Conservation (phyloP, 1,284 basidiomycete species). For the Tylopilus orsonianus region DNA sequence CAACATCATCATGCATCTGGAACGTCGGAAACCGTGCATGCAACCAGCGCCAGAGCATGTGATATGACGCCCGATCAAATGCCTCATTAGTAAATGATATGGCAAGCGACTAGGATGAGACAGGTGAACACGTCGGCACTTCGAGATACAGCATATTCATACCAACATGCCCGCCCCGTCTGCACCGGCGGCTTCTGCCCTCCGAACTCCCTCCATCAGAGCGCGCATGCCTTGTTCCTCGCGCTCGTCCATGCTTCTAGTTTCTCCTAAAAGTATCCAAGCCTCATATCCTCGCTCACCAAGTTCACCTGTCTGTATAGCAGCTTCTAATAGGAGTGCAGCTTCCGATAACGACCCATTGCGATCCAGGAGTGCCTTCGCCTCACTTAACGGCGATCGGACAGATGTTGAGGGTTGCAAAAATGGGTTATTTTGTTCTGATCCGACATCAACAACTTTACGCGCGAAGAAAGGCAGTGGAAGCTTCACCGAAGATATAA, state of each 20-base stretch:
- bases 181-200: constrained; percentile 61
- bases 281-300: constrained; percentile 84
- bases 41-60: constrained; percentile 89
- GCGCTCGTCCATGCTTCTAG: constrained; percentile 95
- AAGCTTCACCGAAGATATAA: constrained; percentile 72
- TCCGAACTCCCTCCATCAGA: constrained; percentile 64
- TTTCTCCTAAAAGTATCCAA: constrained; percentile 93
- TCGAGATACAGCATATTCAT: constrained; percentile 31
- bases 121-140: constrained; percentile 1
- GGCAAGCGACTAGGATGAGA: constrained; percentile 76
- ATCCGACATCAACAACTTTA: constrained; percentile 10
- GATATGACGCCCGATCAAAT: constrained; percentile 85
- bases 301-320: constrained; percentile 76
- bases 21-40: constrained; percentile 72
- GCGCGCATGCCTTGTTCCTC: constrained; percentile 80
- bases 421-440: constrained; percentile 72
- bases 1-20: constrained; percentile 57
- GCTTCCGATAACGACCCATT: constrained; percentile 87
- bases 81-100: constrained; percentile 98
- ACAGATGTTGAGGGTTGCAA: constrained; percentile 49
- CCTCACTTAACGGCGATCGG: constrained; percentile 63
- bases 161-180: constrained; percentile 82
- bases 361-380: constrained; percentile 71
- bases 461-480: neutral
- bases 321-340: constrained; percentile 82